Percentiles rank a stretch among this genome's conserved stretches.
Evolutionary conservation across 768 basidiomycete species (phyloP).

Genomic region (Daedaleopsis sinensis): DNA sequence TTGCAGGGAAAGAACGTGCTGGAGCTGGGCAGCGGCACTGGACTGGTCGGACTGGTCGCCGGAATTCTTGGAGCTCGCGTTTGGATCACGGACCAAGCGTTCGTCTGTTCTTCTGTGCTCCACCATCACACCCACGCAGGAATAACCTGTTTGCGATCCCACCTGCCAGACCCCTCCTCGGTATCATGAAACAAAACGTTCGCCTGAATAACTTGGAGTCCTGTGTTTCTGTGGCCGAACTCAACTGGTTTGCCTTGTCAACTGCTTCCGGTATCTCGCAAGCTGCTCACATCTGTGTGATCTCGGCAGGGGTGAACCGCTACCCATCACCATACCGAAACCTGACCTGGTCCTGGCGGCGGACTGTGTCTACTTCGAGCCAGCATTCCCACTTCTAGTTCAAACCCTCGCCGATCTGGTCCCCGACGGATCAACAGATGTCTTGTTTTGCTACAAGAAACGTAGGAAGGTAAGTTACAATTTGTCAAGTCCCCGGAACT

Average conservation of each 20-base stretch:
- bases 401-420: constrained; percentile 71
- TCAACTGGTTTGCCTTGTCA: constrained; percentile 69
- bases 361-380: constrained; percentile 96
- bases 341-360: constrained; percentile 84
- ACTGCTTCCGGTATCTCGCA: constrained; percentile 5
- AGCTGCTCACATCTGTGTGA: not conserved
- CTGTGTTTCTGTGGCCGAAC: constrained; percentile 62
- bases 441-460: constrained; percentile 94
- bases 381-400: constrained; percentile 86
- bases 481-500: not conserved
- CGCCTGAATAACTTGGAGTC: constrained; percentile 59
- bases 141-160: not conserved
- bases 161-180: constrained; percentile 64
- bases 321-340: constrained; percentile 43
- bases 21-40: constrained; percentile 91
- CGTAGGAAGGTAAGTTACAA: constrained; percentile 70
- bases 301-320: constrained; percentile 61
- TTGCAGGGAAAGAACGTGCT: constrained; percentile 63
- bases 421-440: constrained; percentile 52
- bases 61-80: constrained; percentile 66
- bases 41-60: constrained; percentile 87
- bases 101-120: constrained; percentile 38
- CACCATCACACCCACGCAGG: not conserved
- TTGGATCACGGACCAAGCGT: constrained; percentile 92
- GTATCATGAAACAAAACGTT: constrained; percentile 80